A percentile compares a stretch with the other conserved stretches of the same genome.
phyloP scores from a whole-genome alignment of 192 early-diverging fungal genomes.

The Podila epigama region DNA sequence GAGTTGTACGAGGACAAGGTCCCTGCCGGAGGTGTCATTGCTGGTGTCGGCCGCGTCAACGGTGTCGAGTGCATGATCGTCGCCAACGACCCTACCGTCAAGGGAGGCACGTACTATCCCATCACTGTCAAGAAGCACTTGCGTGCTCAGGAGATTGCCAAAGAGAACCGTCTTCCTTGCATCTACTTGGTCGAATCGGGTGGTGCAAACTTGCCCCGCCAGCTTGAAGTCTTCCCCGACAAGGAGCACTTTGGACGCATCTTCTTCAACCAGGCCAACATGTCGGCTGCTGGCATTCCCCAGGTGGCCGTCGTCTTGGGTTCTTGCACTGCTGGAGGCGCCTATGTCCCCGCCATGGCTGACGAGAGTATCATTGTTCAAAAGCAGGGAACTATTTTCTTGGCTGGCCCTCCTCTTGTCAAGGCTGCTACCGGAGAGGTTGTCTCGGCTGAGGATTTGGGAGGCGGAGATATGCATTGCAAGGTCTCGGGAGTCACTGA shows the following conservation, averaged over 20 bases:
- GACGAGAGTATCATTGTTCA: conserved; percentile 97
- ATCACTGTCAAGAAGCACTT: conserved; percentile 97
- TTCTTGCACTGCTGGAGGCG: conserved; percentile 96
- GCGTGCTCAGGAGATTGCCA: conserved; percentile 95
- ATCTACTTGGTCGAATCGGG: conserved; percentile 95
- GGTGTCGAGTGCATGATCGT: conserved; percentile 96
- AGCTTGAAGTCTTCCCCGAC: conserved; percentile 97
- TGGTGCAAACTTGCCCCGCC: conserved; percentile 92
- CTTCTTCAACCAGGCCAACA: conserved; percentile 91
- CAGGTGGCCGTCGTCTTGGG: conserved; percentile 98
- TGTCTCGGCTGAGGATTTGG: conserved; percentile 91
- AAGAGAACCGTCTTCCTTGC: conserved; percentile 92
- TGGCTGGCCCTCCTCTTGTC: conserved; percentile 95
- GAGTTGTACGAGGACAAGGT: conserved; percentile 87
- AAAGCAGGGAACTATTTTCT: conserved; percentile 96
- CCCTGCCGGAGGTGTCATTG: conserved; percentile 89
- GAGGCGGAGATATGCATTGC: conserved; percentile 96
- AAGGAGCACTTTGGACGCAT: conserved; percentile 94
- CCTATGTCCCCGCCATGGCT: conserved; percentile 98
- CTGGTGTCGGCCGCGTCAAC: conserved; percentile 94
- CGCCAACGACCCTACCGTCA: conserved; percentile 97
- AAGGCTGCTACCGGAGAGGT: conserved; percentile 97
- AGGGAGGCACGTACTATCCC: conserved; percentile 98
- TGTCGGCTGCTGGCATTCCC: conserved; percentile 84
- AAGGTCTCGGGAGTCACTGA: conserved; percentile 93